Evolutionary conservation across 2,329 filamentous ascomycete genomes (phyloP), one percentile per base, ranked within the genome.

Genomic region (Harringtonia aguacate): DNA sequence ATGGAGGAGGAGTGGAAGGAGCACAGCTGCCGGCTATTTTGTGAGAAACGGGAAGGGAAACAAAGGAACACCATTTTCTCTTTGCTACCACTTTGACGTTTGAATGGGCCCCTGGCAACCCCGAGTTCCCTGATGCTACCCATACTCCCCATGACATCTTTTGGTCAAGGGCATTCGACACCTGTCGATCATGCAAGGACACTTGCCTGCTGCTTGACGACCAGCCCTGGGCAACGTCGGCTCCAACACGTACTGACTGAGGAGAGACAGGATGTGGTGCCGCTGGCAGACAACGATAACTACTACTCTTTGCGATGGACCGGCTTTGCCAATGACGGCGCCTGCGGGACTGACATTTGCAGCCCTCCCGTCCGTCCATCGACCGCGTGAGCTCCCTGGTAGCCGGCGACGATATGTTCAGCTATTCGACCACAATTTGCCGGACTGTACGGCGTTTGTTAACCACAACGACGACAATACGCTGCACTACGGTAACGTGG

Each of bases 261-360:
- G 67, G 2, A 60, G 72, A 1, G 68, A 72, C 53, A n/a, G n/a
- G n/a, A n/a, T n/a, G n/a, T n/a, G n/a, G 60, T 67, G 31, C 68
- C 68, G 0, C 53, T 72, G 45, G 62, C 64, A 6, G 68, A 72
- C 52, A 67, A 71, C 45, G 72, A 65, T 48, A 31, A 71, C 51
- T 71, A 70, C 50, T 72, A 70, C 49, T 72, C 70, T 53, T 56
- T 71, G 27, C 63, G 68, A 21, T 72, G 63, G 61, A 57, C 57
- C 17, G 67, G 68, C 8, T 60, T 66, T n/a, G n/a, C n/a, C n/a
- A n/a, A n/a, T n/a, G n/a, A n/a, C n/a, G n/a, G n/a, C n/a, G n/a
- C n/a, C n/a, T n/a, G n/a, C n/a, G n/a, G n/a, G n/a, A n/a, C n/a
- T n/a, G n/a, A n/a, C n/a, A n/a, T n/a, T n/a, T n/a, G n/a, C n/a